These are phyloP conservation scores for Zoysia matrella DNA, from an alignment of 202 grass and related monocot genomes.

Conservation along the genomic window DNA sequence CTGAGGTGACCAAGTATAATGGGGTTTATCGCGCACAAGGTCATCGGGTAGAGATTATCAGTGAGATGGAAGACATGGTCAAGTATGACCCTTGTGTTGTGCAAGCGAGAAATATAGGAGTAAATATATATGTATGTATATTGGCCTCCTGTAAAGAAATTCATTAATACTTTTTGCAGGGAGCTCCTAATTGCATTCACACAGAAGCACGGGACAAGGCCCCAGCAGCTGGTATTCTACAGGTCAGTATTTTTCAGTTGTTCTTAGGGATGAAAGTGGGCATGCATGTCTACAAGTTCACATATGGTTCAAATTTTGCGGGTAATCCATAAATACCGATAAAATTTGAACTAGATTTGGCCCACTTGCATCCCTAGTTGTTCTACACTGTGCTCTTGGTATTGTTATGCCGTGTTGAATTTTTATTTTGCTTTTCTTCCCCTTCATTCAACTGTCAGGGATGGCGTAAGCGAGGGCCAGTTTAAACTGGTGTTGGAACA, in stretches of 20 bases:
- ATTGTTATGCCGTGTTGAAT: background rate
- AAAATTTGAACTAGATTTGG: no score
- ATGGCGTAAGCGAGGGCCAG: conserved; percentile 62
- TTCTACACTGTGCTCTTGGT: background rate
- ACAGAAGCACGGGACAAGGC: conserved; percentile 16
- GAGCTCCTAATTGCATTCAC: conserved; percentile 48
- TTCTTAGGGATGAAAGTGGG: background rate
- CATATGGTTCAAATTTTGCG: no score
- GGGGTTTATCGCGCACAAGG: conserved; percentile 48
- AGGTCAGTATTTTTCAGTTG: conserved; percentile 24
- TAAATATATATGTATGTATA: background rate
- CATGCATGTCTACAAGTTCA: no score
- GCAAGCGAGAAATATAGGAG: background rate
- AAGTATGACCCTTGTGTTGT: conserved; percentile 37
- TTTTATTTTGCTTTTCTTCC: no score
- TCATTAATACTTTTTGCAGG: conserved; percentile 33
- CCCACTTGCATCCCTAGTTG: no score
- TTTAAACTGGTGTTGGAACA: conserved; percentile 55
- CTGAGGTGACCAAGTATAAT: conserved; percentile 64
- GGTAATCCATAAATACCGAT: no score
- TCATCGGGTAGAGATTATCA: conserved; percentile 58
- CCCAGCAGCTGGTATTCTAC: conserved; percentile 62
- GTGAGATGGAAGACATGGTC: conserved; percentile 50
- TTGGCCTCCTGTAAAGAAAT: background rate
- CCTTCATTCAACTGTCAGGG: conserved; percentile 17